Evolutionary conservation across 495 filamentous ascomycete genomes (phyloP), one percentile per base, ranked within the genome.

Genomic region (Bathelium albidoporum): DNA sequence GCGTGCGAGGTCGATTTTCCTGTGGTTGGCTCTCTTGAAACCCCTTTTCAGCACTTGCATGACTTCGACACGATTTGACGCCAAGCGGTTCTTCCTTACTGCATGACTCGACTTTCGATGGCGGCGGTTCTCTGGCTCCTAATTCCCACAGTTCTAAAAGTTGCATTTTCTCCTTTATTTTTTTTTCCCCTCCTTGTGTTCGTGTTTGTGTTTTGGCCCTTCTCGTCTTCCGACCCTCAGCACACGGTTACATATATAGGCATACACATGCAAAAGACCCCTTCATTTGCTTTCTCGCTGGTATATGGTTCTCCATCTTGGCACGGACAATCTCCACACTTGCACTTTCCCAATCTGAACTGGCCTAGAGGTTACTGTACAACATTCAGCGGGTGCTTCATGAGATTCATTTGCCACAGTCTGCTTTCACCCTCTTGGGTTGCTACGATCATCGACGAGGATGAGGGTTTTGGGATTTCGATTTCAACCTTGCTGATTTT

Each of bases 11-110:
- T 55, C 49, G 20, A 55, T 28, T 55, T 55, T 55, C 16, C 49
- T 55, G 49, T 55, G 49, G 49, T 55, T 55, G 49, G 49, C 49
- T 55, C 49, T 55, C 49, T 55, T 55, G 49, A 55, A 29, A 55
- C 49, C 49, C n/a, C 49, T 55, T 55, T 55, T 55, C 49, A 55
- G 49, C 49, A 55, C 49, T 55, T 55, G 49, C 49, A 55, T 55
- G 49, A 55, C 49, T 55, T 55, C 49, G 49, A 28, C 7, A 55
- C 49, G 49, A 55, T 55, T 55, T 29, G 20, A 55, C 24, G 49
- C 20, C 49, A 55, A 55, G 49, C 49, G 49, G 49, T 55, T 55
- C 49, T 55, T 55, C 49, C 49, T 55, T 29, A 55, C 49, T 55
- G 49, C 49, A 55, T 55, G 20, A 55, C n/a, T 55, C 49, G 9